Percentiles rank a stretch among this genome's conserved stretches.
These are phyloP conservation scores for Daldinia sp. DNA, from an alignment of 2,329 filamentous ascomycete species.

Conservation along the genomic window DNA sequence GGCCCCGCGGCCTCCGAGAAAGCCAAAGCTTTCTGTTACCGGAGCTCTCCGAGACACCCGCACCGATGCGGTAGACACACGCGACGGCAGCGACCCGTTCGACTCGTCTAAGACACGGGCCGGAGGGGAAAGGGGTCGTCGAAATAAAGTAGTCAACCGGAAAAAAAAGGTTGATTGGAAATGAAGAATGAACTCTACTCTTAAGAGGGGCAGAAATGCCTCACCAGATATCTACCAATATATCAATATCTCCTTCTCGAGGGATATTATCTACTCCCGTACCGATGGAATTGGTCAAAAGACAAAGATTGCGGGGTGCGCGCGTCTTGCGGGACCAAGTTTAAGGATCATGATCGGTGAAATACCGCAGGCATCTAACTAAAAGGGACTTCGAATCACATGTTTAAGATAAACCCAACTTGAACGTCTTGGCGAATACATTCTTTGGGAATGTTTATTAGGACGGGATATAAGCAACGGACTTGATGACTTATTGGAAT, in stretches of 20 bases:
- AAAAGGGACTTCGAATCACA: not conserved
- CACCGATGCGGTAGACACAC: conserved; percentile 65
- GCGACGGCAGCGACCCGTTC: conserved; percentile 44
- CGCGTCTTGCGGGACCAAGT: conserved; percentile 4
- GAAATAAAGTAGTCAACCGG: not conserved
- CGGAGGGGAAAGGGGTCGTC: not conserved
- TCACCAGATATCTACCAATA: not conserved
- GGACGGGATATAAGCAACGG: not conserved
- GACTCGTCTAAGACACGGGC: conserved; percentile 37
- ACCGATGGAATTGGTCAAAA: conserved; percentile 7
- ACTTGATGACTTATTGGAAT: conserved; percentile 3
- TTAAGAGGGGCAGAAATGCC: conserved; percentile 17
- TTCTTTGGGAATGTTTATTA: conserved; percentile 4
- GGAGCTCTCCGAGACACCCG: conserved; percentile 67
- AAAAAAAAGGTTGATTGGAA: not conserved
- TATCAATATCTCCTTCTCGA: not conserved
- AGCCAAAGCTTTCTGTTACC: conserved; percentile 63
- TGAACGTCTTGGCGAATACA: not conserved
- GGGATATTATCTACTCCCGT: not conserved
- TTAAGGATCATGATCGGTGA: conserved; percentile 4
- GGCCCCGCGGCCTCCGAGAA: conserved; percentile 57
- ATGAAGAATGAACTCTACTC: conserved; percentile 3
- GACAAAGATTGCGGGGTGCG: conserved; percentile 15
- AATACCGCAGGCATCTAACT: conserved; percentile 8
- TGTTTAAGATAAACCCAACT: no score